Percentiles rank a stretch among this genome's conserved stretches.
These are phyloP conservation scores for Jackrogersella minutella DNA, from an alignment of 495 filamentous ascomycete species.

Conservation along the genomic window DNA sequence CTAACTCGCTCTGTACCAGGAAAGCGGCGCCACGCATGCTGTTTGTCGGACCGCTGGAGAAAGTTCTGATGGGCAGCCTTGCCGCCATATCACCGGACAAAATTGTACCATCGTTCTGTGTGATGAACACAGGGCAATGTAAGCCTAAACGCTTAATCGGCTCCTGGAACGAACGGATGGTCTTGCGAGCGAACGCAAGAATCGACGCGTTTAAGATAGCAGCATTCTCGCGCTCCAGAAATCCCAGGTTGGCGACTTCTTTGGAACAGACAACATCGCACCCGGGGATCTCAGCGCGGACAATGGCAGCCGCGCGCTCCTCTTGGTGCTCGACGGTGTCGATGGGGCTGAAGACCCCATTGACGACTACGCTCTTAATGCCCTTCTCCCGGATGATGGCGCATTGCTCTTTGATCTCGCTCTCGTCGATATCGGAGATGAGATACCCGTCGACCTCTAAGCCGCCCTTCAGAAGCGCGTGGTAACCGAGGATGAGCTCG, in stretches of 20 bases:
- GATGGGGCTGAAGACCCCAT: slow-evolving; percentile 66
- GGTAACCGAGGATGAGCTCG: slow-evolving; percentile 55
- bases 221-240: slow-evolving; percentile 65
- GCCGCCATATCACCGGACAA: slow-evolving; percentile 57
- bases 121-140: slow-evolving; percentile 61
- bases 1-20: slow-evolving; percentile 46
- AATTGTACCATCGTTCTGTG: slow-evolving; percentile 66
- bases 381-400: slow-evolving; percentile 52
- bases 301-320: slow-evolving; percentile 53
- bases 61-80: slow-evolving; percentile 61
- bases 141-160: slow-evolving; percentile 57
- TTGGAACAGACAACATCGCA: slow-evolving; percentile 60
- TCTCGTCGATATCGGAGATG: slow-evolving; percentile 57
- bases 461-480: slow-evolving; percentile 56
- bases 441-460: slow-evolving; percentile 60
- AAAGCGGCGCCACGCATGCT: slow-evolving; percentile 65
- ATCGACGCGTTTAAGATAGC: slow-evolving; percentile 65
- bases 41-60: slow-evolving; percentile 64
- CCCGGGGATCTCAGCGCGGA: slow-evolving; percentile 53
- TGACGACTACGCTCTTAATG: slow-evolving; percentile 62
- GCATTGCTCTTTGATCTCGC: slow-evolving; percentile 54
- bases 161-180: slow-evolving; percentile 57
- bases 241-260: slow-evolving; percentile 59
- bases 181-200: slow-evolving; percentile 57
- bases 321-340: slow-evolving; percentile 60